Evolutionary conservation across 768 basidiomycete species (phyloP), one percentile per base, ranked within the genome.

Genomic region (Scleroderma citrinum): DNA sequence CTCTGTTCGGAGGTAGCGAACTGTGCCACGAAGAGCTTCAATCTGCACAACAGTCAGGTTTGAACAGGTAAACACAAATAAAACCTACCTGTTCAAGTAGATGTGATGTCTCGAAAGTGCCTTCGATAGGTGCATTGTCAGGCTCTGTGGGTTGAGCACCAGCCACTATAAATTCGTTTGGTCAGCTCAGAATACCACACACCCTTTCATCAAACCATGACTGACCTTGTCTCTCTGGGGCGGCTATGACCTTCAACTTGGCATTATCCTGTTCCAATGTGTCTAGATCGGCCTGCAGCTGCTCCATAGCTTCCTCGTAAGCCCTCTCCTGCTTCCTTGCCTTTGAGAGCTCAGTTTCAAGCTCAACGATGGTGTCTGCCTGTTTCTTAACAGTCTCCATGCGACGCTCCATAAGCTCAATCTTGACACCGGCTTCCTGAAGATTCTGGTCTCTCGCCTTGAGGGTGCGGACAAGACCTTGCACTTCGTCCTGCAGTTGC

Each of bases 231-330:
- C 81, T 76, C 65, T 90, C 88, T 42, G 80, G 76, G 54, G 75
- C 79, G 30, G 78, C 76, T 59, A 80, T 64, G 3, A 77, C 70
- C 73, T 89, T 92, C 56, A 97, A 71, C 65, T 85, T 91, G 3
- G 73, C 80, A 63, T 92, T 92, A 58, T 98, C 94, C 64, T 90
- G 83, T 66, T 94, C 92, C 45, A 94, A 71, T 1, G 74, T 63
- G 64, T 96, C 93, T 53, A 96, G 69, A 58, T 99, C 95, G 1
- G 82, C 78, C 61, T 95, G 92, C 10, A 98, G 67, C 59, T 92
- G 90, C 56, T 94, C 93, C 75, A 97, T 87, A 3, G 92, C 91
- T 58, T 95, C 92, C 63, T 92, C 88, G 58, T 94, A 90, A 29
- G 86, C 85, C 48, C 84, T 77, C 65, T 95, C 92, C 61, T 95